Evolutionary conservation across 176 grass and related monocot genomes (phyloP).

Genomic region (Metroxylon sagu): DNA sequence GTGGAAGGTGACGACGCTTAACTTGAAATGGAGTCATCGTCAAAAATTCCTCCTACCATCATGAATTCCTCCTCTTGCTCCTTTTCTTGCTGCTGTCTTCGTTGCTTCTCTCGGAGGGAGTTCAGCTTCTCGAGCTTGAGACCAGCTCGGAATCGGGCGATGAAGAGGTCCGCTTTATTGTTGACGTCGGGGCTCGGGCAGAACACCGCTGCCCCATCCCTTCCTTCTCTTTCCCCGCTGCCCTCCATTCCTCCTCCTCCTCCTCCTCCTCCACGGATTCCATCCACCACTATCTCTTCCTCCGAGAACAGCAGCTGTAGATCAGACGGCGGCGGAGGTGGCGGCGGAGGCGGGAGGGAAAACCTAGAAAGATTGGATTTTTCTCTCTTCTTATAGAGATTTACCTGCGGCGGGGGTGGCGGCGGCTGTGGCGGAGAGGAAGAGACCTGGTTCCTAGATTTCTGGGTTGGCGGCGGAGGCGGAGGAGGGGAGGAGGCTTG

Average conservation of each 20-base stretch:
- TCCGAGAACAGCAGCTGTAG: background rate
- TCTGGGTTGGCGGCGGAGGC: background rate
- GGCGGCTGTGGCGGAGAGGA: conserved; percentile 9
- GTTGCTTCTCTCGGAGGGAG: conserved; percentile 62
- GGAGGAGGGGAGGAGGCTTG: background rate
- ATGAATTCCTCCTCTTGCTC: conserved; percentile 10
- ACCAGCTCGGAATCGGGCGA: conserved; percentile 52
- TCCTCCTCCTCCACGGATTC: background rate
- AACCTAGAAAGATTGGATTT: conserved; percentile 16
- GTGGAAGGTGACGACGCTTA: too few relatives aligned
- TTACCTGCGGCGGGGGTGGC: conserved; percentile 2
- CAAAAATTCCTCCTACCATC: conserved; percentile 5
- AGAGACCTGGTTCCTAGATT: conserved; percentile 21
- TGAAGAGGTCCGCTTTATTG: conserved; percentile 79
- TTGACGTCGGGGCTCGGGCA: conserved; percentile 94
- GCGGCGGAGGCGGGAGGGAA: conserved; percentile 32
- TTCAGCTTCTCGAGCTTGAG: conserved; percentile 89
- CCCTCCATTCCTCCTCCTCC: conserved; percentile 11
- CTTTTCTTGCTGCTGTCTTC: conserved; percentile 2
- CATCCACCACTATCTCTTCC: background rate
- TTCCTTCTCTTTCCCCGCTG: conserved; percentile 13
- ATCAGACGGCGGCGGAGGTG: conserved; percentile 34
- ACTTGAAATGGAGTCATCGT: background rate
- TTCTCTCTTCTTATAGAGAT: conserved; percentile 5
- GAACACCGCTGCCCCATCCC: conserved; percentile 33